A percentile compares a stretch with the other conserved stretches of the same genome.
Conservation (phyloP, 2,329 filamentous ascomycete genomes). For the Cercospora sp. region DNA sequence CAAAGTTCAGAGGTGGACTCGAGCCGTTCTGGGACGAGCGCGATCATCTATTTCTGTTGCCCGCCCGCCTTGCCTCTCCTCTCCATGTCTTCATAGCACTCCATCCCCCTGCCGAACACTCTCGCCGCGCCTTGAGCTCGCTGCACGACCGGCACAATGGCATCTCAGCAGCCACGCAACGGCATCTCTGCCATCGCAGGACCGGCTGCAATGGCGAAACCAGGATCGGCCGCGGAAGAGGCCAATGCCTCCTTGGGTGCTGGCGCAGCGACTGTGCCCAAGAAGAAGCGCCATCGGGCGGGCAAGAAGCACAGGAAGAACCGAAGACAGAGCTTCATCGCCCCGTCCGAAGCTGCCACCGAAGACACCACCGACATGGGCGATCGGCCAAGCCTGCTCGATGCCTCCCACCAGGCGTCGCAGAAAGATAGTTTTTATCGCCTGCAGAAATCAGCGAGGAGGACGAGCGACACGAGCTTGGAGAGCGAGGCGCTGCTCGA, state of each 20-base stretch:
- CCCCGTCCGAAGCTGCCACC: constrained; percentile 58
- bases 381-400: constrained; percentile 44
- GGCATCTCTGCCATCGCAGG: constrained; percentile 15
- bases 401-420: constrained; percentile 39
- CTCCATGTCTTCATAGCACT: constrained; percentile 5
- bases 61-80: background rate
- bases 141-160: background rate
- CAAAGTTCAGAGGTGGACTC: constrained; percentile 4
- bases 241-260: constrained; percentile 7
- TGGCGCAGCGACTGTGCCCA: constrained; percentile 14
- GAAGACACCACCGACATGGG: constrained; percentile 54
- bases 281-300: constrained; percentile 30
- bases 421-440: constrained; percentile 56
- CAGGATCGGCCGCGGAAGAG: constrained; percentile 4
- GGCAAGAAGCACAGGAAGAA: constrained; percentile 65
- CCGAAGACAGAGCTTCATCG: constrained; percentile 78
- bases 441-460: constrained; percentile 40
- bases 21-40: background rate
- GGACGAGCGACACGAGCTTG: constrained; percentile 80
- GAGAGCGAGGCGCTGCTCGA: constrained; percentile 87
- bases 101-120: background rate
- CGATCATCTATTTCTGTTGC: background rate
- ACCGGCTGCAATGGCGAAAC: constrained; percentile 21
- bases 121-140: background rate
- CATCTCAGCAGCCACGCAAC: constrained; percentile 10